Percentiles rank a stretch among this genome's conserved stretches.
Conservation (phyloP, 1,284 basidiomycete genomes). For the Volvariella surrecta region DNA sequence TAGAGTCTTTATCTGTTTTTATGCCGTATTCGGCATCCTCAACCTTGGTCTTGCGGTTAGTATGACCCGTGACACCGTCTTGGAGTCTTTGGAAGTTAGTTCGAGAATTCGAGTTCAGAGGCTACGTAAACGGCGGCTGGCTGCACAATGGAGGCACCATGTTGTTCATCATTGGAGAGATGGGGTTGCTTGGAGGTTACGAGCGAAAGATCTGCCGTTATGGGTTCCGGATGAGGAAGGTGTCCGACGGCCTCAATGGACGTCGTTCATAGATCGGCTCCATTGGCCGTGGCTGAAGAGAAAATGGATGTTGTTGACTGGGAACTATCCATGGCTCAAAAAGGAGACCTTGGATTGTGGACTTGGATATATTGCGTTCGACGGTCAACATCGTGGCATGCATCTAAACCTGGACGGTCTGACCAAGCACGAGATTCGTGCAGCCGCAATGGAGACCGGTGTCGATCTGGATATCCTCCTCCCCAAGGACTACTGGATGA, state of each 20-base stretch:
- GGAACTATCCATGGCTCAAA: slow-evolving; percentile 9
- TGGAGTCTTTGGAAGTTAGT: slow-evolving; percentile 58
- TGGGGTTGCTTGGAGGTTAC: slow-evolving; percentile 51
- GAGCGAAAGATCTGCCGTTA: slow-evolving; percentile 30
- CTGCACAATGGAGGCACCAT: slow-evolving; percentile 18
- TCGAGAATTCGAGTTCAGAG: slow-evolving; percentile 44
- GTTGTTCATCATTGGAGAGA: slow-evolving; percentile 44
- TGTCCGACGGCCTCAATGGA: too few species aligned
- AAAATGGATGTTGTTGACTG: slow-evolving; percentile 11
- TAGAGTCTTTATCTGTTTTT: slow-evolving; percentile 50
- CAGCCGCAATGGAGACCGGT: slow-evolving; percentile 42
- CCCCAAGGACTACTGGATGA: too few species aligned
- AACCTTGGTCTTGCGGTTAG: slow-evolving; percentile 59
- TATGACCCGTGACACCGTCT: slow-evolving; percentile 60
- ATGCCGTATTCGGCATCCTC: slow-evolving; percentile 51
- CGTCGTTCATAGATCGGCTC: too few species aligned
- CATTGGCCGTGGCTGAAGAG: slow-evolving; percentile 4
- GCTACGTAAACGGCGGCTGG: slow-evolving; percentile 31
- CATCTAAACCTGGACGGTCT: slow-evolving; percentile 55
- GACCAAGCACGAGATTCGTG: slow-evolving; percentile 39
- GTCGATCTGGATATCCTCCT: too few species aligned
- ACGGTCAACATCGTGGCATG: slow-evolving; percentile 27
- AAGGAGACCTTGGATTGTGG: too few species aligned
- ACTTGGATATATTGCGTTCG: too few species aligned
- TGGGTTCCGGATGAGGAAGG: slow-evolving; percentile 32